Conservation (phyloP, 768 basidiomycete species). For the Coprinellus aureogranulatus region DNA sequence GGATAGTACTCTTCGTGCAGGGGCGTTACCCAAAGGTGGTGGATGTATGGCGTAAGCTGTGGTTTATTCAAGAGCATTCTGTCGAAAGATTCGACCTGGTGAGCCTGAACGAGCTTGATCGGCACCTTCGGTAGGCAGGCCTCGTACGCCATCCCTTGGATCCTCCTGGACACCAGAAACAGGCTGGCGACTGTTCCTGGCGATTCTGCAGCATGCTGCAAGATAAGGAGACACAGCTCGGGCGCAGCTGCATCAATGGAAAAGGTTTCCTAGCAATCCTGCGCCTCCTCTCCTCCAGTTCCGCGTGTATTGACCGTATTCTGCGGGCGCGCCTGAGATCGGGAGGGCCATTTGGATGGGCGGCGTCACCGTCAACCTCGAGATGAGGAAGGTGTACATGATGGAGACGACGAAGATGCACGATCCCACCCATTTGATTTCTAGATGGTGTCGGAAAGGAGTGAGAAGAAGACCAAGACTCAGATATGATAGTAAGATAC, state of each 20-base stretch:
- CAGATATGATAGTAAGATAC: too few relatives aligned
- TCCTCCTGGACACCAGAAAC: conserved; percentile 28
- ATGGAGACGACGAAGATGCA: conserved; percentile 22
- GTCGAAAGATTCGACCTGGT: conserved; percentile 31
- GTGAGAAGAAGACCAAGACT: too few relatives aligned
- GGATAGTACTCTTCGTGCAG: conserved; percentile 21
- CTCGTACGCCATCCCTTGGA: conserved; percentile 28
- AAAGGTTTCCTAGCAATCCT: conserved; percentile 21
- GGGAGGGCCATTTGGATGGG: conserved; percentile 7
- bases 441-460: neutral
- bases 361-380: conserved; percentile 13
- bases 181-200: conserved; percentile 30
- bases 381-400: conserved; percentile 23
- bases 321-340: conserved; percentile 15
- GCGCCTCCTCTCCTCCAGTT: conserved; percentile 20
- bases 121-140: conserved; percentile 34
- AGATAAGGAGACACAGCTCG: conserved; percentile 31
- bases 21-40: conserved; percentile 34
- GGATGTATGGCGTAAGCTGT: conserved; percentile 21
- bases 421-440: conserved; percentile 22
- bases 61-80: conserved; percentile 17
- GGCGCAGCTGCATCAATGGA: conserved; percentile 29
- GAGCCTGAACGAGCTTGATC: conserved; percentile 28
- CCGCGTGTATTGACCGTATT: conserved; percentile 18
- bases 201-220: conserved; percentile 26